phyloP scores from a whole-genome alignment of 2,329 filamentous ascomycete genomes.

The Fusarium xyrophilum region DNA sequence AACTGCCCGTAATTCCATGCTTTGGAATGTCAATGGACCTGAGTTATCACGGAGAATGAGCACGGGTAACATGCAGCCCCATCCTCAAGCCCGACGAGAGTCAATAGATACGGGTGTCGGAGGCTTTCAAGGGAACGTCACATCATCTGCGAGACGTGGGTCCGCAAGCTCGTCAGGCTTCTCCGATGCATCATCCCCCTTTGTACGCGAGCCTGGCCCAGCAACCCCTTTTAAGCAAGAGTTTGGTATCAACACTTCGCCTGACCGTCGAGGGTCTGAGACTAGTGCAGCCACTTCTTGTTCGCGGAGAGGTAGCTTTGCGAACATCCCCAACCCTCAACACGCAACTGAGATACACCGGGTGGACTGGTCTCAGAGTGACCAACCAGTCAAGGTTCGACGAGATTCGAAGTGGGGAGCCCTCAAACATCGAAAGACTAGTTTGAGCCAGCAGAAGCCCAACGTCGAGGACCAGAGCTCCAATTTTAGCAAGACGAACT shows the following conservation, averaged over 20 bases:
- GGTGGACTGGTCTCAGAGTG: slow-evolving; percentile 66
- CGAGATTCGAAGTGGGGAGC: slow-evolving; percentile 57
- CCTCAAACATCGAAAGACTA: slow-evolving; percentile 52
- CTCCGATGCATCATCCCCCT: slow-evolving; percentile 26
- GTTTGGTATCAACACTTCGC: slow-evolving; percentile 18
- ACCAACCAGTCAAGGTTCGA: slow-evolving; percentile 51
- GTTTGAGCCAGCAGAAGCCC: slow-evolving; percentile 41
- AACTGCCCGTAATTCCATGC: slow-evolving; percentile 44
- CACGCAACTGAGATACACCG: slow-evolving; percentile 47
- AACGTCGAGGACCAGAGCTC: slow-evolving; percentile 32
- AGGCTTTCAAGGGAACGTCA: slow-evolving; percentile 8
- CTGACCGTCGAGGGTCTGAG: slow-evolving; percentile 31
- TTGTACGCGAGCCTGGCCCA: slow-evolving; percentile 25
- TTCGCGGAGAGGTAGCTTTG: slow-evolving; percentile 32
- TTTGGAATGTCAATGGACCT: slow-evolving; percentile 16
- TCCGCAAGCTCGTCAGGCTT: slow-evolving; percentile 33
- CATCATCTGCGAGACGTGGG: slow-evolving; percentile 7
- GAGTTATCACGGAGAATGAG: slow-evolving; percentile 47
- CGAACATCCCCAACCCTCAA: slow-evolving; percentile 27
- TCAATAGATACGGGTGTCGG: slow-evolving; percentile 11
- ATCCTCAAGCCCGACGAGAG: slow-evolving; percentile 17
- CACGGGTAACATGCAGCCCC: slow-evolving; percentile 45
- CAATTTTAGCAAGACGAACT: slow-evolving; percentile 1
- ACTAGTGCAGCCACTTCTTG: slow-evolving; percentile 12
- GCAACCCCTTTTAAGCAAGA: slow-evolving; percentile 30